Conservation (phyloP, 140 eudicot genomes). For the Flaveria floridana region DNA sequence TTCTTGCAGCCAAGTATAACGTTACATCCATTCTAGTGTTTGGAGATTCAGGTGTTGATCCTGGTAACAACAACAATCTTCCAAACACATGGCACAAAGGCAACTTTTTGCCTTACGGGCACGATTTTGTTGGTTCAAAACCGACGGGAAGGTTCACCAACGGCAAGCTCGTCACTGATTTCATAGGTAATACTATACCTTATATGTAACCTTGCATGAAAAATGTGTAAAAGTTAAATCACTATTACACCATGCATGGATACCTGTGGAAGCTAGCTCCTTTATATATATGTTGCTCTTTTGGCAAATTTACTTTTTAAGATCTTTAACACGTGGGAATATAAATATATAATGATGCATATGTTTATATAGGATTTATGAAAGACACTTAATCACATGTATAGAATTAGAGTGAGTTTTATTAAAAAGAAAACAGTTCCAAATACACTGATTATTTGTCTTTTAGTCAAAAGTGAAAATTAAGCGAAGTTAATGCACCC, state of each 20-base stretch:
- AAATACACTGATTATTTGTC: too few relatives aligned
- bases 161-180: conserved; percentile 64
- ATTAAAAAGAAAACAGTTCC: too few relatives aligned
- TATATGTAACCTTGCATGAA: conserved; percentile 8
- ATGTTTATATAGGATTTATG: too few relatives aligned
- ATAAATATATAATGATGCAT: too few relatives aligned
- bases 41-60: conserved; percentile 83
- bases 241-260: background rate
- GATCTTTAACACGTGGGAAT: too few relatives aligned
- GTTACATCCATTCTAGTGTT: conserved; percentile 57
- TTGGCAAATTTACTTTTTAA: too few relatives aligned
- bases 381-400: too few relatives aligned
- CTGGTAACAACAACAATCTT: conserved; percentile 67
- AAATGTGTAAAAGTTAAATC: background rate
- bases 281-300: background rate
- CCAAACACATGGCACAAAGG: conserved; percentile 45
- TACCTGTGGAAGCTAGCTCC: background rate
- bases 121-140: conserved; percentile 41
- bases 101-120: conserved; percentile 70
- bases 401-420: too few relatives aligned
- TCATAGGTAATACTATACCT: conserved; percentile 42
- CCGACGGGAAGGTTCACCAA: conserved; percentile 72
- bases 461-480: too few relatives aligned
- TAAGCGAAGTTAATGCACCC: too few relatives aligned
- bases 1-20: conserved; percentile 45